Conservation (phyloP, 345 rosid species). For the Gossypium rotundifolium region DNA sequence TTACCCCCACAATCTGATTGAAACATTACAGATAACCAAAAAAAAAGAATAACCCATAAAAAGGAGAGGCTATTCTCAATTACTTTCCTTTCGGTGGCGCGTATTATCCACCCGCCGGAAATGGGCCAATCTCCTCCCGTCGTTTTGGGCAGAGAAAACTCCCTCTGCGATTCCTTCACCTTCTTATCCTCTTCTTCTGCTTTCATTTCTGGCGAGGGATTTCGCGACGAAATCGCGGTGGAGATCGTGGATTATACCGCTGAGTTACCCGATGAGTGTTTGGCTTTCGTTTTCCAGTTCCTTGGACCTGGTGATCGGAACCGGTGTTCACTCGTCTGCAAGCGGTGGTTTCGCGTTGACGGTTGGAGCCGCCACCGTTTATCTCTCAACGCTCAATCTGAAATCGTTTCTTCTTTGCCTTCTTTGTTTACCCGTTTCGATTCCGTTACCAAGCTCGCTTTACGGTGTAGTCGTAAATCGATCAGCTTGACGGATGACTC, state of each 20-base stretch:
- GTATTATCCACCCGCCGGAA: not conserved
- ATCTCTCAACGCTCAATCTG: slow-evolving; percentile 58
- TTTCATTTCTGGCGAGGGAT: slow-evolving; percentile 13
- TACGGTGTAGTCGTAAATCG: slow-evolving; percentile 64
- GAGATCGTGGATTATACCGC: slow-evolving; percentile 34
- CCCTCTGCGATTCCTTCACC: slow-evolving; percentile 17
- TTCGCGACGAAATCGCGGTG: slow-evolving; percentile 5
- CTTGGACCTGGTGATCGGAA: slow-evolving; percentile 62
- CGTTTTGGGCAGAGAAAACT: slow-evolving; percentile 13
- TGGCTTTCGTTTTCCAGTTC: slow-evolving; percentile 71
- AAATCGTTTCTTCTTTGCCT: slow-evolving; percentile 34
- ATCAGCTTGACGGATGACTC: slow-evolving; percentile 62
- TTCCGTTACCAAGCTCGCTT: slow-evolving; percentile 63
- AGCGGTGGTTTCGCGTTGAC: slow-evolving; percentile 77
- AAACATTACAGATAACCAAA: not conserved
- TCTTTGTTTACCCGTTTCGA: slow-evolving; percentile 60
- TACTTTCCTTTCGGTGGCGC: slow-evolving; percentile 12
- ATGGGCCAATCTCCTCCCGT: slow-evolving; percentile 64
- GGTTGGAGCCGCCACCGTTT: slow-evolving; percentile 66
- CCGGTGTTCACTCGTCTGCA: slow-evolving; percentile 65
- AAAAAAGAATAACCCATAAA: not conserved
- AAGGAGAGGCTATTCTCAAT: not conserved
- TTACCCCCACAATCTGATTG: not conserved
- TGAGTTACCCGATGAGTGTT: slow-evolving; percentile 77
- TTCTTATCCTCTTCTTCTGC: slow-evolving; percentile 22